Base-by-base conservation (phyloP, 108 stramenopile species). In the Cyclotella kingstonii region DNA sequence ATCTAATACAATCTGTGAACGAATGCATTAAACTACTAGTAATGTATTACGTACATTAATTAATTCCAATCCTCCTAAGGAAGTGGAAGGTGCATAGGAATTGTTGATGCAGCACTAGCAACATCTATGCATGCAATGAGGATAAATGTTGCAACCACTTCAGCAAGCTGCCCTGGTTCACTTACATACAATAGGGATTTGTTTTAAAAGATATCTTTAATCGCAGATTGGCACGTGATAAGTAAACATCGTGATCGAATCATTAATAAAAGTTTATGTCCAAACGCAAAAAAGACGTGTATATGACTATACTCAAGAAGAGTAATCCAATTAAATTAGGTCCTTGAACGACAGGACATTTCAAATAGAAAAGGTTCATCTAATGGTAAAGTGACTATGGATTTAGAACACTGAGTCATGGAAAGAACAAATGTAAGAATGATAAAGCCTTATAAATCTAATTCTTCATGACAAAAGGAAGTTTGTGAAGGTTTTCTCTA, bases 351-450 rank as follows among this genome's bases (percentile, higher is more conserved):
- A 18, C 45, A 39, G 80, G 80, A n/a, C 80, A 10, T 77, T 38
- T 9, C 17, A 11, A 48, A 77, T 1, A 43, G n/a, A 23, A 54
- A 50, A 52, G 80, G 77, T n/a, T 22, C 66, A 68, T 34, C 52
- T 5, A 81, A 81, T 64, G 76, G 76, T 12, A 77, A 65, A 21
- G 27, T 81, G 2, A 73, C 63, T n/a, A n/a, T 77, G 27, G 39
- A 41, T 39, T 56, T 55, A 14, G 14, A 51, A 35, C 42, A 54
- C 5, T 39, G 25, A 6, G 46, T 63, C n/a, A 25, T 27, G 4
- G 77, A 78, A 49, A 60, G 75, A 4, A 48, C 63, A 27, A 63
- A 68, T 25, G 55, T 76, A 11, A 54, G 75, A 5, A 35, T 53
- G 25, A 29, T n/a, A n/a, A n/a, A n/a, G n/a, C n/a, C n/a, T n/a